These are phyloP conservation scores for Leucocoprinus leucothites DNA, from an alignment of 768 basidiomycete genomes.

Conservation along the genomic window DNA sequence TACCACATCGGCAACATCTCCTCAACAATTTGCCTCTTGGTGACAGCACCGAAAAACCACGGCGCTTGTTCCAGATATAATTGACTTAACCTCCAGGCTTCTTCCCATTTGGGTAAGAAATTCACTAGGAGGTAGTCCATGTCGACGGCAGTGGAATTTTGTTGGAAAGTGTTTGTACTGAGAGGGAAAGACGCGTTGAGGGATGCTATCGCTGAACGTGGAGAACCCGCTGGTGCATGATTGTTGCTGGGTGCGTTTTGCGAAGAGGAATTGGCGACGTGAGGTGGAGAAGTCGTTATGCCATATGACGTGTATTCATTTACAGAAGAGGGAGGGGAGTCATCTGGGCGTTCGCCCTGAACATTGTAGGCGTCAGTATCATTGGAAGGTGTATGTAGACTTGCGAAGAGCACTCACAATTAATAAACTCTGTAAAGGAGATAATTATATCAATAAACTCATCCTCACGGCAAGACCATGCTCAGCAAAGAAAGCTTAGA, in stretches of 20 bases:
- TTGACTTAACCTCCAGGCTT: slow-evolving; percentile 56
- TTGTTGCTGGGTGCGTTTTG: slow-evolving; percentile 2
- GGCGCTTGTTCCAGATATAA: slow-evolving; percentile 76
- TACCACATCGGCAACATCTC: slow-evolving; percentile 69
- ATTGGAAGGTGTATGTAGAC: not conserved
- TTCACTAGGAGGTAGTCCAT: slow-evolving; percentile 42
- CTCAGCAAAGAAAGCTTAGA: slow-evolving; percentile 12
- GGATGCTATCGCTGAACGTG: slow-evolving; percentile 23
- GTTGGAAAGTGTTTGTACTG: slow-evolving; percentile 28
- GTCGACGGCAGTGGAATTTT: slow-evolving; percentile 27
- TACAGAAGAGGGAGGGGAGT: not conserved
- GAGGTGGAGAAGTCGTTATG: not conserved
- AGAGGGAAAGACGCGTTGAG: slow-evolving; percentile 46
- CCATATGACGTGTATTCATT: too few species aligned
- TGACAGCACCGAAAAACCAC: slow-evolving; percentile 78
- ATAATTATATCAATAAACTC: slow-evolving; percentile 12
- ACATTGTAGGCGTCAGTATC: not conserved
- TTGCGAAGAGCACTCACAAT: slow-evolving; percentile 46
- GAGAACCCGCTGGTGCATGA: slow-evolving; percentile 10
- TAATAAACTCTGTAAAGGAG: slow-evolving; percentile 42
- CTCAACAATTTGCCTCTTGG: slow-evolving; percentile 57
- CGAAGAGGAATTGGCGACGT: slow-evolving; percentile 9
- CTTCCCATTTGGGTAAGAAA: slow-evolving; percentile 57
- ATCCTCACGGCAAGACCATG: not conserved
- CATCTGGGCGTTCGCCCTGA: not conserved